These are phyloP conservation scores for Cercophora newfieldiana DNA, from an alignment of 495 filamentous ascomycete genomes.

Conservation along the genomic window DNA sequence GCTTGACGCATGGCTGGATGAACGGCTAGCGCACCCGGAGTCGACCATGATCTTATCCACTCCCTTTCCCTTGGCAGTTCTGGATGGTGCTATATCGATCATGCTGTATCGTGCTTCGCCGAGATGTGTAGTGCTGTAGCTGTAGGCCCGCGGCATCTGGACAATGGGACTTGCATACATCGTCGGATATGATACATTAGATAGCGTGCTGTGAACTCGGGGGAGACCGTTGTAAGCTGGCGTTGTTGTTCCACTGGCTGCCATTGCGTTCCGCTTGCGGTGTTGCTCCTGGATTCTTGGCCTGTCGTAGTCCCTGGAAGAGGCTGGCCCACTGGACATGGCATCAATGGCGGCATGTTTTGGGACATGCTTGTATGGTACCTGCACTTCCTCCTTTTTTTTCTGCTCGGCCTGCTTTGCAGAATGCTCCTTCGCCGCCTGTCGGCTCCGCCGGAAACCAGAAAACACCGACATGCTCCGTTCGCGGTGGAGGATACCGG, in stretches of 20 bases:
- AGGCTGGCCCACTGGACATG: constrained; percentile 51
- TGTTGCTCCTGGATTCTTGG: constrained; percentile 46
- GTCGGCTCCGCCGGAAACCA: constrained; percentile 45
- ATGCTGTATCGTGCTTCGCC: constrained; percentile 27
- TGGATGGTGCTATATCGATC: constrained; percentile 12
- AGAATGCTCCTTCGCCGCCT: constrained; percentile 51
- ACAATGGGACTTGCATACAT: constrained; percentile 42
- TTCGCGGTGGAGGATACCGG: not conserved
- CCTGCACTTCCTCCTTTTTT: constrained; percentile 40
- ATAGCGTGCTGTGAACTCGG: constrained; percentile 44
- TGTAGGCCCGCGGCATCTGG: constrained; percentile 43
- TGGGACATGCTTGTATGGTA: constrained; percentile 56
- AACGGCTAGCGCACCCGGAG: constrained; percentile 28
- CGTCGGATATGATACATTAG: constrained; percentile 41
- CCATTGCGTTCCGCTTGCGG: constrained; percentile 43
- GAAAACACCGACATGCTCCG: constrained; percentile 54
- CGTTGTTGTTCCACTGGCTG: constrained; percentile 32
- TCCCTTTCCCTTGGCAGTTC: constrained; percentile 37
- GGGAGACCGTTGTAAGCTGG: constrained; percentile 35
- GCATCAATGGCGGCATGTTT: constrained; percentile 60
- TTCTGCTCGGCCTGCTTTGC: constrained; percentile 46
- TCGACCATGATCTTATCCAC: constrained; percentile 29
- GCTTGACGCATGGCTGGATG: constrained; percentile 32
- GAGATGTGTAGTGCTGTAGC: constrained; percentile 31
- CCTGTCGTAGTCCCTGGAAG: constrained; percentile 46